Evolutionary conservation across 768 basidiomycete species (phyloP), one percentile per base, ranked within the genome.

Genomic region (Sporobolomyces roseus): DNA sequence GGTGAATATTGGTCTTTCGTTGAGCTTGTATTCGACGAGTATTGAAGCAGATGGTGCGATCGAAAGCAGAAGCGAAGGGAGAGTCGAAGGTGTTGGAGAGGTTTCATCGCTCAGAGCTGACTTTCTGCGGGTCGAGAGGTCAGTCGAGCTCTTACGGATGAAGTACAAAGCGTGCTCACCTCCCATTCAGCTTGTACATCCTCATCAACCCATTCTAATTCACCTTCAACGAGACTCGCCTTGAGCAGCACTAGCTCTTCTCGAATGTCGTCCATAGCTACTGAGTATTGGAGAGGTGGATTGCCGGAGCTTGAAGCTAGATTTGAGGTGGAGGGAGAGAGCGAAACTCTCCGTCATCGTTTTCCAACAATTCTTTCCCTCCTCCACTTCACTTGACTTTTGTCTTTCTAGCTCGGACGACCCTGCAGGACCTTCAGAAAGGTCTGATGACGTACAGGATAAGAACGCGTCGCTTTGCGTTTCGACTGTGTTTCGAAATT

Each of bases 241-340:
- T 51, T n/a, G 12, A 71, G 48, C 21, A 66, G 50, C 5, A 63
- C 5, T 10, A 71, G 52, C 56, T 71, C 70, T 30, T 71, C 65
- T 23, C 35, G 29, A 32, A 70, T 52, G 19, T 41, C 27, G 0
- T 56, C n/a, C 52, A 5, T 17, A 60, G 12, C 9, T 27, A 62
- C 60, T 63, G 13, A 10, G 32, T 2, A 3, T 25, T 2, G 9
- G 38, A 17, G 38, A 9, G n/a, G n/a, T n/a, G n/a, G 38, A 41
- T 9, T 41, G 38, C 38, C 17, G 38, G 38, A 41, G 17, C 38
- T 9, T 41, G 38, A 17, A 41, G 38, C 38, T 41, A n/a, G n/a
- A n/a, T 9, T 8, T 45, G 38, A 21, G 25, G 51, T 41, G 36
- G 8, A 19, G 35, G 8, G 50, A 41, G 32, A 38, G 27, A 46